Conservation (phyloP, 75 land plant genomes). For the Cryptomeria japonica region DNA sequence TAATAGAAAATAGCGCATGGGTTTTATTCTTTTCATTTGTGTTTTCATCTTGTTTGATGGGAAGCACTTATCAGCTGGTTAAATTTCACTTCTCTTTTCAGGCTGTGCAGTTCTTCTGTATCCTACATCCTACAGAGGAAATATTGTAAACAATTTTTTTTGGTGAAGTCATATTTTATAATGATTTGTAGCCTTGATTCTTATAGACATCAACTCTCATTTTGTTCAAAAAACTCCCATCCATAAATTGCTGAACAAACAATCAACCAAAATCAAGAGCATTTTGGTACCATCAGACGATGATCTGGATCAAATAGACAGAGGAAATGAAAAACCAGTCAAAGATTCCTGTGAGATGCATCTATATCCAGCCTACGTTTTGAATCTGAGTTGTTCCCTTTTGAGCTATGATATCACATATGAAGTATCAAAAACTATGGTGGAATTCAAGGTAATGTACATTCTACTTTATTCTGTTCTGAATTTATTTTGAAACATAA, state of each 20-base stretch:
- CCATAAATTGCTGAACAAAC: conserved; percentile 70
- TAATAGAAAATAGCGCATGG: background rate
- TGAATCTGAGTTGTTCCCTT: conserved; percentile 70
- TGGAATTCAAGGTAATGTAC: conserved; percentile 82
- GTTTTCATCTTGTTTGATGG: conserved; percentile 5
- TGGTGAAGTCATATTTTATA: conserved; percentile 9
- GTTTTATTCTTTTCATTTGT: background rate
- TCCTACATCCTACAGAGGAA: conserved; percentile 62
- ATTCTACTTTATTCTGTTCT: background rate
- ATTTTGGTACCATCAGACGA: conserved; percentile 6
- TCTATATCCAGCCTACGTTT: conserved; percentile 56
- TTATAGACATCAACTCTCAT: conserved; percentile 79
- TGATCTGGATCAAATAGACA: conserved; percentile 12
- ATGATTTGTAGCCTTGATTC: conserved; percentile 29
- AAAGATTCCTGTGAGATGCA: conserved; percentile 18
- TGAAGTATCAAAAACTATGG: conserved; percentile 79
- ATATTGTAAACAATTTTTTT: background rate
- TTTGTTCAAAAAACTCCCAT: conserved; percentile 77
- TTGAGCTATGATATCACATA: conserved; percentile 76
- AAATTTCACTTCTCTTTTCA: conserved; percentile 37
- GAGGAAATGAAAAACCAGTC: conserved; percentile 14
- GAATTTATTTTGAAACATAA: background rate
- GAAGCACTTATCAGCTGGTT: background rate
- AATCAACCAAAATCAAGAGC: conserved; percentile 26
- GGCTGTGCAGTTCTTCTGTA: conserved; percentile 86